A percentile compares a stretch with the other conserved stretches of the same genome.
Conservation (phyloP, 2,329 filamentous ascomycete species). For the Penicillium frequentans region DNA sequence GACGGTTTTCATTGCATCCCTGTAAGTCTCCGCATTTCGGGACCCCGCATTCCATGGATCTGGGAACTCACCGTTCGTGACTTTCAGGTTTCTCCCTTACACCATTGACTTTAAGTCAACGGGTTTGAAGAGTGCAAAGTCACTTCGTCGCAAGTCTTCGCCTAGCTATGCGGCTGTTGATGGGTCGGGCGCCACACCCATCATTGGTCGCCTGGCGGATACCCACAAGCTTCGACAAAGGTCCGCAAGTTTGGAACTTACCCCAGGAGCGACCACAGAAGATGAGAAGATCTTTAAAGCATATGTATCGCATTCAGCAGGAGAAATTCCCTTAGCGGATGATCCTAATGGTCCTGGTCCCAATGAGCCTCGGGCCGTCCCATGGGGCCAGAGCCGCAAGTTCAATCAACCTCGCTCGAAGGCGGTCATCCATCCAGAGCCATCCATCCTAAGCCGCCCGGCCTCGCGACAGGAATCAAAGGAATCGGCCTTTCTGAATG, state of each 20-base stretch:
- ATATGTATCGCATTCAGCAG: slow-evolving; percentile 28
- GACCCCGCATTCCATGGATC: not conserved
- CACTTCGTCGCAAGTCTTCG: slow-evolving; percentile 22
- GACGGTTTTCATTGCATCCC: slow-evolving; percentile 37
- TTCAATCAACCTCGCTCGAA: slow-evolving; percentile 78
- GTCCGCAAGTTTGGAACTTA: slow-evolving; percentile 28
- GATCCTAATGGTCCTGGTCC: slow-evolving; percentile 32
- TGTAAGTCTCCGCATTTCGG: slow-evolving; percentile 24
- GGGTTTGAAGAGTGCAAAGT: slow-evolving; percentile 12
- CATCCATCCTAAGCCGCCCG: slow-evolving; percentile 64
- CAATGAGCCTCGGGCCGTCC: slow-evolving; percentile 71
- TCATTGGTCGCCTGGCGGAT: slow-evolving; percentile 26
- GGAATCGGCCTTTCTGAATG: slow-evolving; percentile 23
- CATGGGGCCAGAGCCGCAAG: slow-evolving; percentile 67
- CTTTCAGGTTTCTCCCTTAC: slow-evolving; percentile 36
- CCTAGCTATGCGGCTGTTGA: slow-evolving; percentile 22
- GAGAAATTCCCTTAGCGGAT: slow-evolving; percentile 30
- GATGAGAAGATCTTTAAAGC: slow-evolving; percentile 41
- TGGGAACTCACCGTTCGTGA: not conserved
- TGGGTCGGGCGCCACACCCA: slow-evolving; percentile 18
- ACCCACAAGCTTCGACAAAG: slow-evolving; percentile 17
- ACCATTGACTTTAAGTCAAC: slow-evolving; percentile 36
- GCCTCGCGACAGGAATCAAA: slow-evolving; percentile 16
- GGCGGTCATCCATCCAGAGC: slow-evolving; percentile 55
- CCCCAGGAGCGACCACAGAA: slow-evolving; percentile 40